Evolutionary conservation across 1,139 yeast genomes (phyloP).

Genomic region (Keqinozyma sinolaborantium): DNA sequence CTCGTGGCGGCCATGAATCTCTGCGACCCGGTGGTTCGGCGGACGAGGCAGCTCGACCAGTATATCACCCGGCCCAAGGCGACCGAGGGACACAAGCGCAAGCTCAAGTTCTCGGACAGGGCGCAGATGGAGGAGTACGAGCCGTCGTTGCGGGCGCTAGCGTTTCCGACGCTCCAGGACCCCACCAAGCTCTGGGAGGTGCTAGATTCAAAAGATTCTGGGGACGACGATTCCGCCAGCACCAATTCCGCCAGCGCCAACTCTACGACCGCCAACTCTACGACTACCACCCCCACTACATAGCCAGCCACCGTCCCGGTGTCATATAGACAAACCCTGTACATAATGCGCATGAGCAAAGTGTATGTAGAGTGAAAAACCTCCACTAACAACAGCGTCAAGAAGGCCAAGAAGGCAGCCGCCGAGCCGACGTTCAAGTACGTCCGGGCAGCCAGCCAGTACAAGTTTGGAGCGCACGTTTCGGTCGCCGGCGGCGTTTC

Average conservation of each 20-base stretch:
- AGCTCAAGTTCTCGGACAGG: slow-evolving; percentile 9
- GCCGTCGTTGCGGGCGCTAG: not conserved
- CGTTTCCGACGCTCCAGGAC: not conserved
- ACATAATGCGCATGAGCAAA: slow-evolving; percentile 1
- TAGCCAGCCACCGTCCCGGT: no score
- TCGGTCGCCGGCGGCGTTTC: slow-evolving; percentile 71
- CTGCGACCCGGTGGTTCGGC: slow-evolving; percentile 46
- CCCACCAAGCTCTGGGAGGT: not conserved
- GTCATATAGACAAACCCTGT: no score
- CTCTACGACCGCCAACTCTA: no score
- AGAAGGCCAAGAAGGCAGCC: slow-evolving; percentile 7
- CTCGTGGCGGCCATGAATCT: slow-evolving; percentile 51
- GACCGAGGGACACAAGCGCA: slow-evolving; percentile 2
- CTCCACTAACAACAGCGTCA: slow-evolving; percentile 3
- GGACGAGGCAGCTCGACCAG: slow-evolving; percentile 13
- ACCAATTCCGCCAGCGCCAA: no score
- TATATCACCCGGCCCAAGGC: slow-evolving; percentile 10
- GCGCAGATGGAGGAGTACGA: slow-evolving; percentile 4
- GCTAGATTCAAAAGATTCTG: no score
- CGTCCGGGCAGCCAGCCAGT: slow-evolving; percentile 18
- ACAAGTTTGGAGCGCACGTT: slow-evolving; percentile 81
- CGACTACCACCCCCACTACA: no score
- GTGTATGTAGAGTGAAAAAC: not conserved
- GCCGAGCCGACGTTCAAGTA: slow-evolving; percentile 15
- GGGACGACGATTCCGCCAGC: no score